Base-by-base conservation (phyloP, 352 stramenopile genomes). In the Phytopythium ostracodes region DNA sequence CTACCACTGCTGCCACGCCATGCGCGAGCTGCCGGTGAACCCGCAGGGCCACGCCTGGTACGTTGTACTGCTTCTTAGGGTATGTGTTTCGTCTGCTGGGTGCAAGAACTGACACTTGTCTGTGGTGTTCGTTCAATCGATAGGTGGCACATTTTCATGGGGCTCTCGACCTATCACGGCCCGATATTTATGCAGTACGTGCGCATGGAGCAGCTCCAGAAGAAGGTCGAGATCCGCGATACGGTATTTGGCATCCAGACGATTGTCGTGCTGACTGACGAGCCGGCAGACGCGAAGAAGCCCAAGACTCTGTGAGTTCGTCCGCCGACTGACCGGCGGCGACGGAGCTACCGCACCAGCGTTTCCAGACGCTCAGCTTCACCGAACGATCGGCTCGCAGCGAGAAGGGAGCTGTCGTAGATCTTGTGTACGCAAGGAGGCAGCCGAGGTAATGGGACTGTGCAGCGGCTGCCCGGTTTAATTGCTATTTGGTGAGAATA, bases 141-240 rank as follows among this genome's bases (percentile, higher is more conserved):
- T 18, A 87, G 77, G 77, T 94, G 85, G 85, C 85, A 94, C 66
- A 68, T 91, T 18, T 87, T 94, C 68, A 91, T 89, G 73, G 81
- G 83, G 38, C 76, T 94, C 20, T 85, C 81, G 46, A 82, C 67
- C 8, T 94, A 94, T 66, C 73, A 91, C 59, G 85, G 85, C 1
- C 81, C 83, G 0, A 77, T 94, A 27, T 94, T 94, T 53, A 92
- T 92, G 85, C 83, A 94, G 64, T 94, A 90, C 72, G 81, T 92
- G 56, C 83, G 85, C 15, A 84, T 87, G 66, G 81, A 91, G 60
- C 75, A 92, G 68, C 77, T 87, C 14, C 60, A 92, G 70, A 74
- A 79, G 44, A 88, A 88, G 55, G 72, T 73, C 18, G 62, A 75
- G 46, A 84, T 92, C 56, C 63, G 71, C 33, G 60, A 79, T 42